Evolutionary conservation across 2,329 filamentous ascomycete species (phyloP).

Genomic region (Claviceps africana): DNA sequence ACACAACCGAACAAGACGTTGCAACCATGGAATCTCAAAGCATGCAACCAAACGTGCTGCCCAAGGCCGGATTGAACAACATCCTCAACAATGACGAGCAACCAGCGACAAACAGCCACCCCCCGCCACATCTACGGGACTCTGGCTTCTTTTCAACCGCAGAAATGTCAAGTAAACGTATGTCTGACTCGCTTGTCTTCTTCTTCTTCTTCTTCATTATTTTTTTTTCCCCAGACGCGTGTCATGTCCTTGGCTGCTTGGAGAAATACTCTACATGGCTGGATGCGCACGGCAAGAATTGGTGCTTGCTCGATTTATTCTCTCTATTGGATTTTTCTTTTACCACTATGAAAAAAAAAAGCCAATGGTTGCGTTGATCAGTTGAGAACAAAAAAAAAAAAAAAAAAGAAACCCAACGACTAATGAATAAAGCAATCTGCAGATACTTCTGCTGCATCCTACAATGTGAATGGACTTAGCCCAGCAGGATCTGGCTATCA

Average conservation of each 20-base stretch:
- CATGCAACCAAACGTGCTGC: constrained; percentile 8
- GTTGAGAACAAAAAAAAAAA: too few relatives aligned
- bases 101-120: constrained; percentile 13
- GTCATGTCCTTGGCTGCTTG: too few relatives aligned
- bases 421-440: not conserved
- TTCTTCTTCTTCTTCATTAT: not conserved
- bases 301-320: not conserved
- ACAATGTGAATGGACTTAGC: constrained; percentile 23
- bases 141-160: constrained; percentile 31
- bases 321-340: constrained; percentile 1
- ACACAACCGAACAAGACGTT: not conserved
- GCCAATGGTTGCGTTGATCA: not conserved
- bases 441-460: constrained; percentile 28
- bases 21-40: constrained; percentile 10
- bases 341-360: not conserved
- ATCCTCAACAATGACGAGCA: constrained; percentile 25
- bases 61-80: constrained; percentile 25
- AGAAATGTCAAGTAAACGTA: constrained; percentile 30
- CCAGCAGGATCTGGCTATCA: constrained; percentile 34
- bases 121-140: constrained; percentile 23
- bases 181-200: constrained; percentile 6
- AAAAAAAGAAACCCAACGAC: too few relatives aligned
- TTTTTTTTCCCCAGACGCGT: too few relatives aligned
- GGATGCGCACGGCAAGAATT: not conserved
- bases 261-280: too few relatives aligned